Percentiles rank a stretch among this genome's conserved stretches.
phyloP scores from a whole-genome alignment of 768 basidiomycete species.

The Candolleomyces efflorescens region DNA sequence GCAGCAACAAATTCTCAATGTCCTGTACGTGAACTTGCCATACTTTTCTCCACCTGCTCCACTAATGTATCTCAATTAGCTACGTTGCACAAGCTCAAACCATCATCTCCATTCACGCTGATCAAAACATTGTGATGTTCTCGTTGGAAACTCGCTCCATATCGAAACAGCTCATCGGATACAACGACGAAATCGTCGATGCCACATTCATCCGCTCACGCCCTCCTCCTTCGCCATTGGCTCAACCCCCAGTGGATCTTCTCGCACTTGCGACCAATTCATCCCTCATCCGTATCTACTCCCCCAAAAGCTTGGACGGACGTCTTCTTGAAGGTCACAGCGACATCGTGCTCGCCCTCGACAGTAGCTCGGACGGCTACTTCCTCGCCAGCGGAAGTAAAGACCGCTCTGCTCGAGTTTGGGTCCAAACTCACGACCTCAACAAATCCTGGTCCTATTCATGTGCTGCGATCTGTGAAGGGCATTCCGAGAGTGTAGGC shows the following conservation, averaged over 20 bases:
- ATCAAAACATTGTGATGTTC: constrained; percentile 95
- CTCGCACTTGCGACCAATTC: constrained; percentile 98
- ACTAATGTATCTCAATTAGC: constrained; percentile 33
- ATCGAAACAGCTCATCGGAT: constrained; percentile 85
- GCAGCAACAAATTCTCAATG: constrained; percentile 77
- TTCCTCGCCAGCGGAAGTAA: constrained; percentile 91
- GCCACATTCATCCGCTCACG: constrained; percentile 55
- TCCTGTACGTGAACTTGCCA: constrained; percentile 62
- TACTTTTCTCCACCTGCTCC: constrained; percentile 11
- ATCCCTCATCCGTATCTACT: constrained; percentile 88
- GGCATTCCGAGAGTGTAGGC: constrained; percentile 92
- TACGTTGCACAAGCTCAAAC: constrained; percentile 62
- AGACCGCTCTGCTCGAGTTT: constrained; percentile 83
- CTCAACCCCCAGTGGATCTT: constrained; percentile 30
- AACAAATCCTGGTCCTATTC: constrained; percentile 47
- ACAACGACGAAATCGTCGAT: constrained; percentile 98
- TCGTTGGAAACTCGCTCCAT: constrained; percentile 64
- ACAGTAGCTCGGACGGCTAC: constrained; percentile 58
- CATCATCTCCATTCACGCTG: constrained; percentile 83
- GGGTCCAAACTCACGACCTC: constrained; percentile 44
- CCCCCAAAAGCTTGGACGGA: constrained; percentile 69
- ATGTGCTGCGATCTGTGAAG: constrained; percentile 86
- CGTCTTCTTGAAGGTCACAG: constrained; percentile 84
- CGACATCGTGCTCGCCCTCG: constrained; percentile 88
- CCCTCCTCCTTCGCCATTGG: constrained; percentile 29